Evolutionary conservation across 352 stramenopile species (phyloP).

Genomic region (Pythium biforme): DNA sequence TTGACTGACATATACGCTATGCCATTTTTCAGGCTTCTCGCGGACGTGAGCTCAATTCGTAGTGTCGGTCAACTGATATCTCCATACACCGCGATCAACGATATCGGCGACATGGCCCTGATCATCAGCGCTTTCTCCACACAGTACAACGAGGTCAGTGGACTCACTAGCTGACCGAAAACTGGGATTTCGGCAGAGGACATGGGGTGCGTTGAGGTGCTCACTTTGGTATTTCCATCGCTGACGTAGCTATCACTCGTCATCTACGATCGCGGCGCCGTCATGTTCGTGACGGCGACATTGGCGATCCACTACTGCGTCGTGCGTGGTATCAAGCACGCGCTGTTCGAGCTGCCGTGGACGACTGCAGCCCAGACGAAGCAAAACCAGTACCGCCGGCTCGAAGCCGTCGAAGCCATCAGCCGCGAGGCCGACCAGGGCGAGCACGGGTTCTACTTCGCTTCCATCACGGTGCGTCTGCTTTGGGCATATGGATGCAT

Average conservation of each 20-base stretch:
- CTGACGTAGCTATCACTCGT: slow-evolving; percentile 24
- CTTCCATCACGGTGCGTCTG: too few species aligned
- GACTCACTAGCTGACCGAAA: too few species aligned
- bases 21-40: neutral
- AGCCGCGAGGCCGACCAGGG: neutral
- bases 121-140: slow-evolving; percentile 40
- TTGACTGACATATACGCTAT: neutral
- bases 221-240: neutral
- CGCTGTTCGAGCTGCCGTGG: slow-evolving; percentile 7
- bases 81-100: neutral
- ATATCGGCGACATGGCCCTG: slow-evolving; percentile 2
- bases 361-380: neutral
- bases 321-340: neutral
- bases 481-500: too few species aligned
- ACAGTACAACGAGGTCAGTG: slow-evolving; percentile 29
- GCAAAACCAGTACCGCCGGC: neutral
- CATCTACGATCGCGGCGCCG: slow-evolving; percentile 40
- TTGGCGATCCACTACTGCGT: slow-evolving; percentile 35
- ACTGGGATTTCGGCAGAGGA: neutral
- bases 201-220: neutral
- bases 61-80: neutral
- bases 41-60: neutral
- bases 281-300: slow-evolving; percentile 32
- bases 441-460: neutral
- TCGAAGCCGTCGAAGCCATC: slow-evolving; percentile 10